Conservation (phyloP, 1,284 basidiomycete genomes). For the Inonotus hispidus region DNA sequence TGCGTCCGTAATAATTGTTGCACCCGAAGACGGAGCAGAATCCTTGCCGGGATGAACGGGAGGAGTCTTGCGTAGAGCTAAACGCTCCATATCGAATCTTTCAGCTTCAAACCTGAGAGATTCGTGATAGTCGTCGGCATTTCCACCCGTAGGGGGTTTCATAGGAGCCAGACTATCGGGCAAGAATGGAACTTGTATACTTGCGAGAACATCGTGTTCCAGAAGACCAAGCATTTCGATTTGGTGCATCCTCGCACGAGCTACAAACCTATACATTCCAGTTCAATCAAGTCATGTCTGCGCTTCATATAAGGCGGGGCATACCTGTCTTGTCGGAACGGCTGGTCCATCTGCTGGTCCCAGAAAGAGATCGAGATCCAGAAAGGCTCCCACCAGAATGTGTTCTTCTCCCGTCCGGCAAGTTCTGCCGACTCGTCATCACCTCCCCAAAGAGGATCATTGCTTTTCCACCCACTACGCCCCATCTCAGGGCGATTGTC, state of each 20-base stretch:
- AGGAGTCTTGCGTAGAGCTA: constrained; percentile 38
- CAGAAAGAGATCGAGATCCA: constrained; percentile 79
- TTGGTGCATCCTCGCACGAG: constrained; percentile 90
- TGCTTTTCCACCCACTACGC: constrained; percentile 38
- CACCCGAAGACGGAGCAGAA: constrained; percentile 16
- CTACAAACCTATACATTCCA: constrained; percentile 61
- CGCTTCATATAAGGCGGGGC: constrained; percentile 18
- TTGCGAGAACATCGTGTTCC: constrained; percentile 82
- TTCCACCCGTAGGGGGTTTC: constrained; percentile 16
- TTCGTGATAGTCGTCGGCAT: constrained; percentile 10
- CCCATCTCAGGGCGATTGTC: constrained; percentile 35
- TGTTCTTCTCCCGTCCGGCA: constrained; percentile 38
- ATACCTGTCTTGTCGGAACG: constrained; percentile 79
- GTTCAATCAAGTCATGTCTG: background rate
- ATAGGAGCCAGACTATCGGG: constrained; percentile 34
- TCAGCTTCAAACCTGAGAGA: constrained; percentile 45
- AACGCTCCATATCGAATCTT: constrained; percentile 64
- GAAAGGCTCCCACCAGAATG: constrained; percentile 84
- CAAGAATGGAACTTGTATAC: constrained; percentile 78
- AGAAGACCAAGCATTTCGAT: constrained; percentile 90
- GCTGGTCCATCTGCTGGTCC: constrained; percentile 82
- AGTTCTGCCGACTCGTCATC: constrained; percentile 37
- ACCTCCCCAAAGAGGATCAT: constrained; percentile 82
- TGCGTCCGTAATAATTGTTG: constrained; percentile 23
- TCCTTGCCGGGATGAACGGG: constrained; percentile 16